phyloP scores from a whole-genome alignment of 129 eudicot species.

The Tagetes erecta region DNA sequence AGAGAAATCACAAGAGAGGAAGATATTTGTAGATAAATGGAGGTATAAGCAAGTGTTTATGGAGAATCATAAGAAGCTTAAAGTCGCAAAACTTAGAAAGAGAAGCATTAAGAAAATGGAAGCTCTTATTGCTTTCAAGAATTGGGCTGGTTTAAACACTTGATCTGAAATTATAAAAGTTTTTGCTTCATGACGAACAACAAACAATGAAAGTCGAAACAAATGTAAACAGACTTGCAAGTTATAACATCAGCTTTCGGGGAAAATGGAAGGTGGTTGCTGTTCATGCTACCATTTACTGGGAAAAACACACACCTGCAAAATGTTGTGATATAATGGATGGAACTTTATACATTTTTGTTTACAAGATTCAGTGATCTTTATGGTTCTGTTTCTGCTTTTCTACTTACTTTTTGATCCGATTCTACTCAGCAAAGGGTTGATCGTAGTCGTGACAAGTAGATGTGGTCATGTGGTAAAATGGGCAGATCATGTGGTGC shows the following conservation, averaged over 20 bases:
- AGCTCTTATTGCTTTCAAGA: slow-evolving; percentile 81
- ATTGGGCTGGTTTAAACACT: slow-evolving; percentile 83
- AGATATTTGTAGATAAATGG: slow-evolving; percentile 94
- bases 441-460: not conserved
- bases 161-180: slow-evolving; percentile 23
- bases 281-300: not conserved
- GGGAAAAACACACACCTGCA: not conserved
- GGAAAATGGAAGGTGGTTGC: slow-evolving; percentile 1
- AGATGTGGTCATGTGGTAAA: not conserved
- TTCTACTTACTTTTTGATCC: not conserved
- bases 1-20: slow-evolving; percentile 80
- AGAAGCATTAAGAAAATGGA: slow-evolving; percentile 77
- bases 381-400: not conserved
- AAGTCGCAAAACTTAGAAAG: slow-evolving; percentile 67
- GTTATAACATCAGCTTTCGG: not conserved
- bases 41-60: slow-evolving; percentile 93
- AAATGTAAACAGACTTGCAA: not conserved
- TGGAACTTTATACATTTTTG: not conserved
- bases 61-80: slow-evolving; percentile 94
- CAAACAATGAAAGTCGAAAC: not conserved
- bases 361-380: not conserved
- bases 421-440: not conserved
- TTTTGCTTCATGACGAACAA: not conserved
- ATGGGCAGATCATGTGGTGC: not conserved
- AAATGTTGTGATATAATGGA: slow-evolving; percentile 2